Conservation (phyloP, 1,284 basidiomycete species). For the Leccinum subfulvum region DNA sequence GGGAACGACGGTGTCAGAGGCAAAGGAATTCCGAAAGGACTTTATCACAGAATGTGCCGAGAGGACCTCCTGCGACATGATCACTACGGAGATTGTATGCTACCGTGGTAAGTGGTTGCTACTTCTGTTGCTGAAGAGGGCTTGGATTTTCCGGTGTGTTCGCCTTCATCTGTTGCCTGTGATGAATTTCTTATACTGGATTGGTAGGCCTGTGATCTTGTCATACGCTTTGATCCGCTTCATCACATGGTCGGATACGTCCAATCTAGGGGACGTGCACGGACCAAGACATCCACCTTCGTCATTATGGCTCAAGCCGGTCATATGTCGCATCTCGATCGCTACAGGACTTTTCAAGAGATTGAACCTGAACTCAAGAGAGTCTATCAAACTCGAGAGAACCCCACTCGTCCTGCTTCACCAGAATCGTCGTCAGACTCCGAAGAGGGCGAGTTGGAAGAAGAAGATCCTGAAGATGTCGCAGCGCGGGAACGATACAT, state of each 20-base stretch:
- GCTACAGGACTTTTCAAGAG: slow-evolving; percentile 57
- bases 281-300: slow-evolving; percentile 72
- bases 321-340: slow-evolving; percentile 49
- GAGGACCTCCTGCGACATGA: slow-evolving; percentile 23
- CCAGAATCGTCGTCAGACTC: slow-evolving; percentile 32
- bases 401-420: slow-evolving; percentile 30
- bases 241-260: slow-evolving; percentile 80
- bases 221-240: slow-evolving; percentile 76
- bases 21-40: slow-evolving; percentile 42
- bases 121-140: slow-evolving; percentile 88
- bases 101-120: slow-evolving; percentile 61
- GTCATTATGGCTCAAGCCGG: slow-evolving; percentile 74
- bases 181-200: slow-evolving; percentile 3
- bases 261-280: slow-evolving; percentile 81
- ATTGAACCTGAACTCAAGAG: slow-evolving; percentile 63
- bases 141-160: slow-evolving; percentile 73
- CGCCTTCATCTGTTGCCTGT: neutral
- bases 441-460: slow-evolving; percentile 36
- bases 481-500: slow-evolving; percentile 68
- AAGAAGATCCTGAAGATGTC: slow-evolving; percentile 54
- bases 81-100: slow-evolving; percentile 37
- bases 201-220: slow-evolving; percentile 74
- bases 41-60: slow-evolving; percentile 37
- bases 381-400: slow-evolving; percentile 56
- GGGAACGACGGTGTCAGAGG: slow-evolving; percentile 36